Conservation (phyloP, 768 basidiomycete species). For the Rhodosporidiobolus sp. region DNA sequence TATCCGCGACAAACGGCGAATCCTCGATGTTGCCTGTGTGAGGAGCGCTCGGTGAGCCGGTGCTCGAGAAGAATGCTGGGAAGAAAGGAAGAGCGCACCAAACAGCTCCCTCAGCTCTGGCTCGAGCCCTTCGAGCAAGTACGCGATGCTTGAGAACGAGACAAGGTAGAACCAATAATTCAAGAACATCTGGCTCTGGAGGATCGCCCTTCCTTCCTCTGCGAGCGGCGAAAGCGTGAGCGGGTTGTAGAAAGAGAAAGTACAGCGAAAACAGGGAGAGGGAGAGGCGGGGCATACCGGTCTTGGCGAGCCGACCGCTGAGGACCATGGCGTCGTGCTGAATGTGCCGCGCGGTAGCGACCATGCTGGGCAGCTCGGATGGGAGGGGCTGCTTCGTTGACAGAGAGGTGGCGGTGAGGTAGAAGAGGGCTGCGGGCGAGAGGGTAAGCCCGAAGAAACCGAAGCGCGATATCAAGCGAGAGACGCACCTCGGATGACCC, state of each 20-base stretch:
- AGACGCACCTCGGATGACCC: slow-evolving; percentile 2
- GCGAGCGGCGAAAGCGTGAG: too few species aligned
- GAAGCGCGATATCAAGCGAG: too few species aligned
- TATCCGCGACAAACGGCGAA: slow-evolving; percentile 13
- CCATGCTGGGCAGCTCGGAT: slow-evolving; percentile 34
- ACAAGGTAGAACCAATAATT: slow-evolving; percentile 41
- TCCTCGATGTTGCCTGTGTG: too few species aligned
- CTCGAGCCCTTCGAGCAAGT: slow-evolving; percentile 39
- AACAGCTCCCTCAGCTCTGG: slow-evolving; percentile 39
- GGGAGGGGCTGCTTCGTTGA: slow-evolving; percentile 44
- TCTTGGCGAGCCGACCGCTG: slow-evolving; percentile 31
- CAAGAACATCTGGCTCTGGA: slow-evolving; percentile 40
- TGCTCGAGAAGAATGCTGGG: too few species aligned
- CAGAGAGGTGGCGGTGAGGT: slow-evolving; percentile 41
- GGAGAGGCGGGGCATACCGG: too few species aligned
- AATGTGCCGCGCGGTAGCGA: slow-evolving; percentile 23
- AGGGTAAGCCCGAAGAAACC: too few species aligned
- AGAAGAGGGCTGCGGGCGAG: slow-evolving; percentile 31
- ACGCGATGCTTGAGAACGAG: slow-evolving; percentile 20
- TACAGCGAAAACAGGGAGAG: too few species aligned
- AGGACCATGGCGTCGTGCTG: slow-evolving; percentile 43
- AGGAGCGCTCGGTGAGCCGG: too few species aligned
- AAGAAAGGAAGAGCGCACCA: too few species aligned
- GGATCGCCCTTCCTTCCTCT: slow-evolving; percentile 37
- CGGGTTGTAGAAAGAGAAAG: too few species aligned